A percentile compares a stretch with the other conserved stretches of the same genome.
phyloP scores from a whole-genome alignment of 2,329 filamentous ascomycete species.

The Curvularia sp. region DNA sequence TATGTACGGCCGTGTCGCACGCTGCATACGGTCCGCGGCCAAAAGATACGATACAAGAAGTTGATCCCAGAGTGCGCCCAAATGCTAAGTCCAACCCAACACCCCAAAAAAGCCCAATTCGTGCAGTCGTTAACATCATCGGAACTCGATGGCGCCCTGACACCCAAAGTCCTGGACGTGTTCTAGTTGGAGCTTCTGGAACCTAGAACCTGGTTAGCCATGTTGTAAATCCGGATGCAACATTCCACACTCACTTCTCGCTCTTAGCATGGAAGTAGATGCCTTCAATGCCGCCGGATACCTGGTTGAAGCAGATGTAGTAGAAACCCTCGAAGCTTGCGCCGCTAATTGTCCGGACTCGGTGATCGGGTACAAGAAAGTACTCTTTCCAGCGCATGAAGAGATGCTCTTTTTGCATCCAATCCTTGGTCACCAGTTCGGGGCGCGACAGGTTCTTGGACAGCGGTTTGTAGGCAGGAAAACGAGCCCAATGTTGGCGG shows the following conservation, averaged over 20 bases:
- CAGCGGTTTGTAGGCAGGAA: slow-evolving; percentile 83
- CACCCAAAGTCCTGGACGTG: slow-evolving; percentile 86
- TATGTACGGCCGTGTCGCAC: slow-evolving; percentile 34
- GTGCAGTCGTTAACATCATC: slow-evolving; percentile 61
- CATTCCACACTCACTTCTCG: slow-evolving; percentile 75
- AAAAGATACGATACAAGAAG: slow-evolving; percentile 39
- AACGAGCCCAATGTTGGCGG: slow-evolving; percentile 90
- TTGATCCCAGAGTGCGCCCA: slow-evolving; percentile 34
- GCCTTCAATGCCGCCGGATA: slow-evolving; percentile 82
- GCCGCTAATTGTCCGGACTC: slow-evolving; percentile 86
- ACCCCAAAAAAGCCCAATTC: slow-evolving; percentile 28
- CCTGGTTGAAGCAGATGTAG: slow-evolving; percentile 98
- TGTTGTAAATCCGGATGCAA: neutral
- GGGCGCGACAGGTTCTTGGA: slow-evolving; percentile 67
- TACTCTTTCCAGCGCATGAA: slow-evolving; percentile 99
- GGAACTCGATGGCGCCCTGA: slow-evolving; percentile 86
- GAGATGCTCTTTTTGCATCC: slow-evolving; percentile 82
- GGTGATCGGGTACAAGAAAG: slow-evolving; percentile 94
- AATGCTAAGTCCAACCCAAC: slow-evolving; percentile 33
- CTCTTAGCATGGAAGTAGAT: slow-evolving; percentile 99
- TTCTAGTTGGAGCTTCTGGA: slow-evolving; percentile 90
- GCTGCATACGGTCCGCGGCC: slow-evolving; percentile 39
- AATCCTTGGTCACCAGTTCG: slow-evolving; percentile 70
- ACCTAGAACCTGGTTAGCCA: slow-evolving; percentile 62
- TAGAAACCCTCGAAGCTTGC: slow-evolving; percentile 99